A percentile compares a stretch with the other conserved stretches of the same genome.
Conservation (phyloP, 1,284 basidiomycete species). For the Schizophyllum amplum region DNA sequence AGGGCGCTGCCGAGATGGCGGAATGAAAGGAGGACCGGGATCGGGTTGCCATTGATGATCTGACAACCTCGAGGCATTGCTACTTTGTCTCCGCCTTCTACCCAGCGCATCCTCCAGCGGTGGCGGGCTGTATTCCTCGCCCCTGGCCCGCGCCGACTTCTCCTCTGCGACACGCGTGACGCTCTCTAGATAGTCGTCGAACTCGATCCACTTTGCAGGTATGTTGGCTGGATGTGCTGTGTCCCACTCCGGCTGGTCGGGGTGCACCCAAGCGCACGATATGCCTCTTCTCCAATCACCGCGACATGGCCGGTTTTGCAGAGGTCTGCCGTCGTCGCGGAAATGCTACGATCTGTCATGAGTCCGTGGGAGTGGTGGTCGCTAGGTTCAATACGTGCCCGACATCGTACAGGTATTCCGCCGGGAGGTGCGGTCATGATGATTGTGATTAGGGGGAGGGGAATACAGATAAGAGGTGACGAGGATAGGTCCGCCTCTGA, state of each 20-base stretch:
- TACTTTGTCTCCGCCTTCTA: not conserved
- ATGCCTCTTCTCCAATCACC: not conserved
- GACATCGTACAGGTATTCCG: not conserved
- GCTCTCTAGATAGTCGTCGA: no score
- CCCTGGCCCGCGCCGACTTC: no score
- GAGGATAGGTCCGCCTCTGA: no score
- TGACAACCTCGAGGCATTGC: not conserved
- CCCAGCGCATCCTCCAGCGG: no score
- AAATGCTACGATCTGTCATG: not conserved
- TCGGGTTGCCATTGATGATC: not conserved
- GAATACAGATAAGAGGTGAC: no score
- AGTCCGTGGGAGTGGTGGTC: not conserved
- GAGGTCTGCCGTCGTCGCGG: not conserved
- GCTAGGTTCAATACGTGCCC: not conserved
- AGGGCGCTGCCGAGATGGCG: not conserved
- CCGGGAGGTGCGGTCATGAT: not conserved
- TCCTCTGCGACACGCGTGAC: no score
- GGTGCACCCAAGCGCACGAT: not conserved
- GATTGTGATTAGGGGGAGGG: not conserved
- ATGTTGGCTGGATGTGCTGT: not conserved
- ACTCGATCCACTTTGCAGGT: not conserved
- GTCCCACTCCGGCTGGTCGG: not conserved
- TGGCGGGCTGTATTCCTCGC: no score
- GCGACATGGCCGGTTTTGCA: not conserved
- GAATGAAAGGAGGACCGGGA: not conserved